Percentiles rank a stretch among this genome's conserved stretches.
These are phyloP conservation scores for Zhuliangozyma parablackwelliae DNA, from an alignment of 1,139 yeast species.

Conservation along the genomic window DNA sequence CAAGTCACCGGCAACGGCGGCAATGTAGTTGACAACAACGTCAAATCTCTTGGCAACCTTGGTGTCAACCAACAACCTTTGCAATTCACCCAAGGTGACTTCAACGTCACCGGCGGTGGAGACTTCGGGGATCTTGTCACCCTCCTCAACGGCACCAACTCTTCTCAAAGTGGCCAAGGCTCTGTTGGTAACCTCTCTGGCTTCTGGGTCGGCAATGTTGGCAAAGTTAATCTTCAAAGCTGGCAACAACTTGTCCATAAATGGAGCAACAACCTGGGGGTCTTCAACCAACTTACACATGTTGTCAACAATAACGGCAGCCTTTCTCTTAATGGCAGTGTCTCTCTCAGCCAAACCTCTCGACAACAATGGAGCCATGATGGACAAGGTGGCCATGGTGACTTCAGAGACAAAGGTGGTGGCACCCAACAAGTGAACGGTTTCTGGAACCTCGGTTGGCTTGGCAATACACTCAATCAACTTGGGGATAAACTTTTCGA, in stretches of 20 bases:
- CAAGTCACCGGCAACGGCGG: slow-evolving; percentile 97
- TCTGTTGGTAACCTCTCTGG: slow-evolving; percentile 96
- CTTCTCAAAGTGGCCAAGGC: slow-evolving; percentile 96
- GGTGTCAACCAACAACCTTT: slow-evolving; percentile 63
- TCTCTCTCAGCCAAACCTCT: slow-evolving; percentile 99
- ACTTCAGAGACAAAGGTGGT: slow-evolving; percentile 99
- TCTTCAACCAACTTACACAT: slow-evolving; percentile 99
- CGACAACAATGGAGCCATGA: slow-evolving; percentile 97
- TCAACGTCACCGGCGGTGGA: slow-evolving; percentile 96
- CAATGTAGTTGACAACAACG: slow-evolving; percentile 73
- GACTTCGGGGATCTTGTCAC: slow-evolving; percentile 89
- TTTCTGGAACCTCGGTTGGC: slow-evolving; percentile 97
- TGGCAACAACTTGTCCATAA: slow-evolving; percentile 92
- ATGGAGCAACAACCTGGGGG: slow-evolving; percentile 99
- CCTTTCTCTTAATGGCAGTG: slow-evolving; percentile 98
- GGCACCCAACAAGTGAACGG: slow-evolving; percentile 98
- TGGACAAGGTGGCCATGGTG: slow-evolving; percentile 98
- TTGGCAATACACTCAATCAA: slow-evolving; percentile 94
- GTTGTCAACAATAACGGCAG: slow-evolving; percentile 99
- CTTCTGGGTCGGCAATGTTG: slow-evolving; percentile 99
- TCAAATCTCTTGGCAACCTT: slow-evolving; percentile 77
- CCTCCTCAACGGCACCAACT: slow-evolving; percentile 94
- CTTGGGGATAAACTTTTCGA: slow-evolving; percentile 97
- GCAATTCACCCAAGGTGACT: slow-evolving; percentile 81
- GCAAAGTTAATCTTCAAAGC: slow-evolving; percentile 90